Evolutionary conservation across 352 stramenopile genomes (phyloP), one percentile per base, ranked within the genome.

Genomic region (Pythium sp.): DNA sequence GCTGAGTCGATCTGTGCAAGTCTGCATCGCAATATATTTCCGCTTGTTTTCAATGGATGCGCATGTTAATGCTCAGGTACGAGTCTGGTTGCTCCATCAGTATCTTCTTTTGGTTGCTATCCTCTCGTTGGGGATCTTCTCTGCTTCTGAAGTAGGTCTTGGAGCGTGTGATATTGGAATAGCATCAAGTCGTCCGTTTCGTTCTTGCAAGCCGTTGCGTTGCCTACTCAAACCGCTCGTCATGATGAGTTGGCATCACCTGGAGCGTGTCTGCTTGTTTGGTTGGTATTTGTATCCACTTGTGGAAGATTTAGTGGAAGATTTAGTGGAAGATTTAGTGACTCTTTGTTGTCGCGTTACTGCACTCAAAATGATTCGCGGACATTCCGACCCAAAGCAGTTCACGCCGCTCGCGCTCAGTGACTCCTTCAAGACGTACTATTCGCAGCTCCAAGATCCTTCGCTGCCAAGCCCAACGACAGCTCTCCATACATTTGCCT

Each of bases 401-500:
- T 26, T 58, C 43, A 64, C 66, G 4, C 46, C 64, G 3, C 58
- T 83, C 22, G 54, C 70, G 26, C 49, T 81, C 43, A 74, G 58
- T 30, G 72, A 71, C 5, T 62, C 72, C 26, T 83, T 83, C 60
- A 77, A 81, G 41, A 24, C 43, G 46, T 72, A 76, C 47, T 79
- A 78, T 54, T 56, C 60, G 26, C 72, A 72, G 38, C 64, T 75
- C 34, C 69, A 67, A 14, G 67, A 81, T 24, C 54, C 65, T 24
- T 63, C 36, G 5, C 66, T 65, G 14, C 55, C 55, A 1, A 47
- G 54, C 43, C 22, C 65, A 56, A 75, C 75, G n/a, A 77, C 77
- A 30, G 64, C 59, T 30, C 65, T 84, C 38, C 75, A 84, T 38
- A 73, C 73, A 1, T 64, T 59, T 43, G 71, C 73, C 12, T 67